Evolutionary conservation across 305 asterid species (phyloP), one percentile per base, ranked within the genome.

Genomic region (Solanum hybrid): DNA sequence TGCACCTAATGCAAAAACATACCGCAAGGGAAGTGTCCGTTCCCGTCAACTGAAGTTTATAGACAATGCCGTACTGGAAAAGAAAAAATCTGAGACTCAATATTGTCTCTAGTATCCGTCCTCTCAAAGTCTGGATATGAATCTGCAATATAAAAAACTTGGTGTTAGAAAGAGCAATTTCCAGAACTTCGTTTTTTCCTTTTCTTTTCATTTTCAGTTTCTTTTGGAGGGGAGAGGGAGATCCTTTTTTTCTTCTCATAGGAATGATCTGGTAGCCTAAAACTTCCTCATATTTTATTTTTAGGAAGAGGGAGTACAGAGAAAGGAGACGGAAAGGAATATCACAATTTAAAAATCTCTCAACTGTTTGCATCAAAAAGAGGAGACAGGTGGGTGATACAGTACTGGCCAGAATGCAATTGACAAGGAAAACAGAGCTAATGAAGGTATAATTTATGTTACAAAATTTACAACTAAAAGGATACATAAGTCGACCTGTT

Each of bases 61-160:
- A 98, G 8, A 98, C 99, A 92, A 98, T 93, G 90, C 99, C 99
- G 89, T 96, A 98, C 91, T 98, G 99, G 90, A 98, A 98, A 85
- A 98, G 87, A 36, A 98, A 90, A 93, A 98, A 98, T 92, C 99
- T 94, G 93, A 96, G 93, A 95, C 98, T 98, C 95, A 98, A 93
- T 88, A 98, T 91, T 38, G 99, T 98, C 91, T 98, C 99, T 66
- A 98, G 99, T 92, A 98, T 96, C 90, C 96, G 97, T 87, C 99
- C 99, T 93, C 99, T 93, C 90, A 94, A 92, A 87, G 99, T 96
- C 93, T 96, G 98, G 91, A 98, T 98, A 92, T 98, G 99, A 91
- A 91, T 90, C 99, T 97, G 99, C 88, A 90, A 51, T 45, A 29
- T 17, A 51, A 84, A 14, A 17, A 45, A 12, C 71, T 31, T 29